Conservation (phyloP, 2,329 filamentous ascomycete genomes). For the Mariannaea elegans region DNA sequence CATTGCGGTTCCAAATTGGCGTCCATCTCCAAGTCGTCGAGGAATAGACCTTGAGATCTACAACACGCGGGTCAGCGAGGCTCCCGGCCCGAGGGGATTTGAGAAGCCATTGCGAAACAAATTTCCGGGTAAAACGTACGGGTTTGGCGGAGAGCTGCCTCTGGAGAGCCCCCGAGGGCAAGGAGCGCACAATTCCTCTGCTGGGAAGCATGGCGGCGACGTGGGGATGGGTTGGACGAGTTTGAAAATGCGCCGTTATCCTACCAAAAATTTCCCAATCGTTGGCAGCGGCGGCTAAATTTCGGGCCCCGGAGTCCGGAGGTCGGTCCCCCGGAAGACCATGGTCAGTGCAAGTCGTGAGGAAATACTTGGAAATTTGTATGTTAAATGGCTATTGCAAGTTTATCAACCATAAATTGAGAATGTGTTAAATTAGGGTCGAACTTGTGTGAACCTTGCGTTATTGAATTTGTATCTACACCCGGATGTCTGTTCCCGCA, state of each 20-base stretch:
- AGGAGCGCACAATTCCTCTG: conserved; percentile 53
- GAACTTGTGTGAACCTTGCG: conserved; percentile 12
- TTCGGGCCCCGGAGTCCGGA: conserved; percentile 37
- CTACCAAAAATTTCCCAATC: conserved; percentile 39
- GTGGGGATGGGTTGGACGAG: conserved; percentile 32
- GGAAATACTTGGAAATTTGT: too few relatives aligned
- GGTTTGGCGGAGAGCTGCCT: conserved; percentile 43
- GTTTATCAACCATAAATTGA: background rate
- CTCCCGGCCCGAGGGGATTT: background rate
- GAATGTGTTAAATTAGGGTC: background rate
- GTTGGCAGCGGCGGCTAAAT: conserved; percentile 46
- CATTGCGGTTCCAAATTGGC: conserved; percentile 47
- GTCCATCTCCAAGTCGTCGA: conserved; percentile 45
- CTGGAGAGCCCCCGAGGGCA: conserved; percentile 46
- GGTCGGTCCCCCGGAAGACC: conserved; percentile 13
- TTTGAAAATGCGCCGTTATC: conserved; percentile 27
- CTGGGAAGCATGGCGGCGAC: conserved; percentile 55
- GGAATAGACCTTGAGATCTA: conserved; percentile 40
- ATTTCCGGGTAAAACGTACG: conserved; percentile 32
- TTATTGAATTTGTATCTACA: conserved; percentile 31
- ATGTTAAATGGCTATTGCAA: too few relatives aligned
- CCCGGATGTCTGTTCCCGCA: conserved; percentile 22
- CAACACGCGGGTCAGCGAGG: conserved; percentile 3
- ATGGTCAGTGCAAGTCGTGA: conserved; percentile 13
- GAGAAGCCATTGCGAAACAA: conserved; percentile 14